Evolutionary conservation across 1,139 yeast species (phyloP).

Genomic region (Eremothecium cymbalariae): DNA sequence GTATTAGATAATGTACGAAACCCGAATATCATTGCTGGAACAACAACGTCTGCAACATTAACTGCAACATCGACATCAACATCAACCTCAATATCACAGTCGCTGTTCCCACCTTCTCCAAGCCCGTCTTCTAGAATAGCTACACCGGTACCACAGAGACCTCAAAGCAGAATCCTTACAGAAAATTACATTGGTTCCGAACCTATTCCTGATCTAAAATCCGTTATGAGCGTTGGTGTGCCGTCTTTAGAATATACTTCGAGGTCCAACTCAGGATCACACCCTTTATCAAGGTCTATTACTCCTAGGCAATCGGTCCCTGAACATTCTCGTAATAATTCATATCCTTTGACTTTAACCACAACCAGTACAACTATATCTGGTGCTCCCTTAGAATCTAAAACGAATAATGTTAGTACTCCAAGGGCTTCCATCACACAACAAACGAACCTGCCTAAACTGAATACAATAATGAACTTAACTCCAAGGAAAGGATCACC

Average conservation of each 20-base stretch:
- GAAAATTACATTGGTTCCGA: slow-evolving; percentile 37
- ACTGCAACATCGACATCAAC: neutral
- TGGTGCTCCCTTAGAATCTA: neutral
- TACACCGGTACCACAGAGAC: slow-evolving; percentile 13
- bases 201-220: slow-evolving; percentile 14
- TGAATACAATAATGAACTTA: slow-evolving; percentile 23
- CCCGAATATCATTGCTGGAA: neutral
- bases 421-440: slow-evolving; percentile 6
- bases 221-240: neutral
- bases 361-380: slow-evolving; percentile 1
- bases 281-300: slow-evolving; percentile 33
- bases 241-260: slow-evolving; percentile 6
- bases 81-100: neutral
- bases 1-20: neutral
- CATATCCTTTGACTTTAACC: neutral
- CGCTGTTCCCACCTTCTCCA: neutral
- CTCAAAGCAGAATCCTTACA: slow-evolving; percentile 33
- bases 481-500: slow-evolving; percentile 32
- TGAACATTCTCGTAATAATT: slow-evolving; percentile 7
- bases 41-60: neutral
- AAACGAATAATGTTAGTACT: slow-evolving; percentile 4
- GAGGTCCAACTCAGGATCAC: slow-evolving; percentile 21
- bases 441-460: slow-evolving; percentile 16
- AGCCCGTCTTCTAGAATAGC: slow-evolving; percentile 7
- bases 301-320: slow-evolving; percentile 33